Base-by-base conservation (phyloP, 2,329 filamentous ascomycete genomes). In the Atkinsonella texensis region DNA sequence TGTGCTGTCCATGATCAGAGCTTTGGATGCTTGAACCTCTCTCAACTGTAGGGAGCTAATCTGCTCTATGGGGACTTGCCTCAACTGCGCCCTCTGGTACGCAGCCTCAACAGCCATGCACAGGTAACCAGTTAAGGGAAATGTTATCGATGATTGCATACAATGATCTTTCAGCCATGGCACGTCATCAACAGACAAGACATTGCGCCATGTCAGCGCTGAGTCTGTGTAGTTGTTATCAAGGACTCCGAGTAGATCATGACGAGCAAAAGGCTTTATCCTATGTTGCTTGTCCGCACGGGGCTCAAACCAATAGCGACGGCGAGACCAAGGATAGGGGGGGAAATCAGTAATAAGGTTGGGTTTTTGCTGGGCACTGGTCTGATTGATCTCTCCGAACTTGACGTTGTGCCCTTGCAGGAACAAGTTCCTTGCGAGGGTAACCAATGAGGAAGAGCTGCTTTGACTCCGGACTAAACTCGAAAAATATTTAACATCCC, bases 131-230 rank as follows among this genome's bases (percentile, higher is more conserved):
- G 75, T 70, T 38, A 77, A 69, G 31, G 80, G 77, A 59, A 77
- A 81, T 35, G 80, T 72, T 2, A 70, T 73, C 32, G 79, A 62
- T 11, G 73, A 76, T 57, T 82, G 77, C 62, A 83, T 75, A 51
- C 66, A 66, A 63, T 83, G 80, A 56, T 81, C 75, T 45, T 74
- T 70, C 4, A 80, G 68, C 68, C 81, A 84, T 1, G 82, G 76
- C 0, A 76, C 58, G 48, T 77, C 73, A 43, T 75, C 71, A 0
- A 72, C 55, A 8, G 67, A 67, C 32, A 77, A 57, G 18, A 71
- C 66, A 52, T 75, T 76, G 40, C 74, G 65, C 75, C 75, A 78
- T 0, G 64, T 70, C 0, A 72, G 72, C 56, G 75, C 70, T 3
- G 69, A 54, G 11, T 72, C 69, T 42, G 64, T 74, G 13, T 66